Evolutionary conservation across 2,329 filamentous ascomycete species (phyloP).

Genomic region (Pyrenophora graminea): DNA sequence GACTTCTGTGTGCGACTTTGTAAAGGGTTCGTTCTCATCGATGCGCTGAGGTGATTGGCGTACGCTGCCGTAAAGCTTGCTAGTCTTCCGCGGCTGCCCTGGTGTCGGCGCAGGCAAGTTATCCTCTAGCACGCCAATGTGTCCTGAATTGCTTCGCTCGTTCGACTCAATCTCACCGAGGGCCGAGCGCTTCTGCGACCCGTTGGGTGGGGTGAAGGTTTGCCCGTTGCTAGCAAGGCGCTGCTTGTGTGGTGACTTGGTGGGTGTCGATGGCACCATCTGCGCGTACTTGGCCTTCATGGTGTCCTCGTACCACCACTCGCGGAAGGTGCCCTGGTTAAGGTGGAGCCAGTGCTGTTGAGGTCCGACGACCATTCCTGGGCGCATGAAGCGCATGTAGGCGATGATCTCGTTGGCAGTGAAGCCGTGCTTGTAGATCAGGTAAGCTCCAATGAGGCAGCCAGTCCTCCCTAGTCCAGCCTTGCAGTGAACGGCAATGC

Average conservation of each 20-base stretch:
- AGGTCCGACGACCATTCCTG: conserved; percentile 97
- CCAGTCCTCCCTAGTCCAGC: conserved; percentile 93
- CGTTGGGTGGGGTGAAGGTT: conserved; percentile 82
- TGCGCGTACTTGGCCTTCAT: conserved; percentile 81
- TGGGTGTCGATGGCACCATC: conserved; percentile 60
- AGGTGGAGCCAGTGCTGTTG: conserved; percentile 99
- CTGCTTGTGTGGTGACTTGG: conserved; percentile 56
- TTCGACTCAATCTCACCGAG: conserved; percentile 95
- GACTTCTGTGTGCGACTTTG: conserved; percentile 62
- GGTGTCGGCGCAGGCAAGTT: conserved; percentile 94
- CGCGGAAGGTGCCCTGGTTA: conserved; percentile 95
- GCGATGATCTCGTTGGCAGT: conserved; percentile 97
- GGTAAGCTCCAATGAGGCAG: conserved; percentile 93
- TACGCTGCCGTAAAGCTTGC: conserved; percentile 69
- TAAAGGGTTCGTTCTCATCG: conserved; percentile 57
- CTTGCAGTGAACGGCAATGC: conserved; percentile 98
- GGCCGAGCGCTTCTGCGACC: conserved; percentile 75
- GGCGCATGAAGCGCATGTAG: conserved; percentile 98
- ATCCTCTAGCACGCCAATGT: conserved; percentile 76
- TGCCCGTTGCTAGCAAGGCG: conserved; percentile 66
- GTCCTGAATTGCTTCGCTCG: conserved; percentile 53
- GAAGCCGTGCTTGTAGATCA: conserved; percentile 97
- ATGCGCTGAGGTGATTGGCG: conserved; percentile 42
- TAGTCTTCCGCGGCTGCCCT: conserved; percentile 90
- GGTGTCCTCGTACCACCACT: conserved; percentile 87